Evolutionary conservation across 192 early-diverging fungal genomes (phyloP).

Genomic region (Rhizoclosmatium sp.): DNA sequence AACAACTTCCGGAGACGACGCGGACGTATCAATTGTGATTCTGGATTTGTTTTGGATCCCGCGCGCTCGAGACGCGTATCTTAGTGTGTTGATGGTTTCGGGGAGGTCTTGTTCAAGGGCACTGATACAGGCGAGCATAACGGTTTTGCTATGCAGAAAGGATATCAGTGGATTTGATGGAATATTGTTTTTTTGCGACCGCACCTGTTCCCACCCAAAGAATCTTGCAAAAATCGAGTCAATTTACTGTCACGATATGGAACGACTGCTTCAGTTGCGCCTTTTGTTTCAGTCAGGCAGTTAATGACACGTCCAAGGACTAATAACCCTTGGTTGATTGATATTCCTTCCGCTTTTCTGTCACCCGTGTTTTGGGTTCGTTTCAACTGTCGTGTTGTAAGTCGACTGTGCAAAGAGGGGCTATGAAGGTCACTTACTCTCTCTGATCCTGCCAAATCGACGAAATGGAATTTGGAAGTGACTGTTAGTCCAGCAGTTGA

Average conservation of each 20-base stretch:
- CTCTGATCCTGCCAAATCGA: constrained; percentile 95
- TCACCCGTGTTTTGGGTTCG: constrained; percentile 87
- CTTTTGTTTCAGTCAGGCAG: constrained; percentile 73
- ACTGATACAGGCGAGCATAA: constrained; percentile 93
- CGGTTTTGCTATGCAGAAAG: constrained; percentile 61
- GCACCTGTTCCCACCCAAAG: constrained; percentile 88
- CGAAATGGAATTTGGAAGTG: constrained; percentile 94
- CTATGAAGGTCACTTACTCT: constrained; percentile 7
- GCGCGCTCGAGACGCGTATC: constrained; percentile 40
- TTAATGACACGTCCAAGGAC: constrained; percentile 95
- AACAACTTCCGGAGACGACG: constrained; percentile 11
- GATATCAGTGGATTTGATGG: neutral
- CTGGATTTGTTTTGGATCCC: constrained; percentile 40
- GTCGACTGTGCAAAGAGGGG: neutral
- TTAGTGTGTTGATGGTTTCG: constrained; percentile 33
- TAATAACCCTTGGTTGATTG: constrained; percentile 90
- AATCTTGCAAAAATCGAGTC: constrained; percentile 89
- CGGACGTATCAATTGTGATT: constrained; percentile 23
- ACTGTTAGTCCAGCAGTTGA: constrained; percentile 65
- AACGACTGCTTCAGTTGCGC: constrained; percentile 59
- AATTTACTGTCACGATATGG: constrained; percentile 96
- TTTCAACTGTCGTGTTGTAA: constrained; percentile 63
- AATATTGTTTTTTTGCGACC: neutral
- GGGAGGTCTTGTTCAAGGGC: constrained; percentile 77
- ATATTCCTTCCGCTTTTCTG: constrained; percentile 88